Base-by-base conservation (phyloP, 176 grass and related monocot genomes). In the Microstegium vimineum region DNA sequence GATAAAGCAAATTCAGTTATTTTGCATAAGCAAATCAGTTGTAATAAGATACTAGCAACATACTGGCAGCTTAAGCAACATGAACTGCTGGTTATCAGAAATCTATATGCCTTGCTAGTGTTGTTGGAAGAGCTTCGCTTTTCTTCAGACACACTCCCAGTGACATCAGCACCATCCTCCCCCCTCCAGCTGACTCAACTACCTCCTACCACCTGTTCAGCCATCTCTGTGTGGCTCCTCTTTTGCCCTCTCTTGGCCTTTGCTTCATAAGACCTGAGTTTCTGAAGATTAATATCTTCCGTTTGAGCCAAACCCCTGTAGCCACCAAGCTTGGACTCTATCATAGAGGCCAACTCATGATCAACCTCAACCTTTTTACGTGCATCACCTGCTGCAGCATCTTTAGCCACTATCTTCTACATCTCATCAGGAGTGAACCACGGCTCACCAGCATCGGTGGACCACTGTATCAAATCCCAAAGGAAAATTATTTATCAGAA, bases 281-380 rank as follows among this genome's bases (percentile, higher is more conserved):
- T 8, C 18, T 3, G 0, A n/a, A 56, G 20, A 56, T 9, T 1
- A 57, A 1, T 4, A 10, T 1, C 20, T 4, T 57, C 0, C 0
- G 20, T 4, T 23, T 23, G 4, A 23, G 52, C 0, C 8, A 4
- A 10, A 23, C 3, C 0, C 52, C 52, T 57, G 52, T 57, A 57
- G 22, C 4, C 22, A 57, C 0, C 0, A 57, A 57, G 52, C 8
- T 57, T 57, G 22, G 0, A 8, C 52, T 57, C 11, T 57, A 57
- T 57, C 52, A 57, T 57, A 23, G 2, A 8, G 23, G 22, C 22
- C 30, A 65, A 3, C 15, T 17, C 0, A 66, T 3, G 0, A 66
- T 66, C 6, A 33, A 1, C 15, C 62, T 34, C 1, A 57, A 57
- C 52, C 8, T 22, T 66, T 4, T 66, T 9, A 0, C 62, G 30